phyloP scores from a whole-genome alignment of 2,329 filamentous ascomycete species.

The Westerdykella sp. region DNA sequence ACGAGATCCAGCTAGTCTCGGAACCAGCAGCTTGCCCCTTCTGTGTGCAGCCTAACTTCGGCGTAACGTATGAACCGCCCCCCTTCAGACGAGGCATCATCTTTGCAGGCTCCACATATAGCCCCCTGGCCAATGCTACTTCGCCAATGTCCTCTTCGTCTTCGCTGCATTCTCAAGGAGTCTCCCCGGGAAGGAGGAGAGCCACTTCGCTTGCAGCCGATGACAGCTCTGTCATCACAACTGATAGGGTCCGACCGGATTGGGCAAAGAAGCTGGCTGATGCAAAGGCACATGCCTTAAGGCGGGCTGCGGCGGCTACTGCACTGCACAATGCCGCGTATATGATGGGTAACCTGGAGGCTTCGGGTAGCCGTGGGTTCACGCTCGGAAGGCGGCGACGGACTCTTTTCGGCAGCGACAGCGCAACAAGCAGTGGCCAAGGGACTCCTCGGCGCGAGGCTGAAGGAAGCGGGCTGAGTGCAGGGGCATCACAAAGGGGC shows the following conservation, averaged over 20 bases:
- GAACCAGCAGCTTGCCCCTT: constrained; percentile 92
- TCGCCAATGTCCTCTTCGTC: constrained; percentile 84
- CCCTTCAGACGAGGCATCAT: constrained; percentile 78
- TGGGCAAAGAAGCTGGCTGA: constrained; percentile 86
- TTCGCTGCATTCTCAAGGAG: constrained; percentile 59
- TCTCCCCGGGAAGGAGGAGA: constrained; percentile 48
- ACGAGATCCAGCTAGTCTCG: constrained; percentile 66
- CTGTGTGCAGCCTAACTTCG: constrained; percentile 90
- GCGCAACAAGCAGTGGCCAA: constrained; percentile 40
- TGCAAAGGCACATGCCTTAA: constrained; percentile 75
- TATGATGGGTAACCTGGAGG: constrained; percentile 59
- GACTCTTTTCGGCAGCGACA: constrained; percentile 48
- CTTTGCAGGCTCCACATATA: constrained; percentile 54
- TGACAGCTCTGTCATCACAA: constrained; percentile 81
- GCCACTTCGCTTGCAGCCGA: constrained; percentile 71
- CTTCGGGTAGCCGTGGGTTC: constrained; percentile 47
- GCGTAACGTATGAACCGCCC: constrained; percentile 88
- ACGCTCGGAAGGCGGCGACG: constrained; percentile 41
- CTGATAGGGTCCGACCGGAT: constrained; percentile 85
- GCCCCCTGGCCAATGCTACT: constrained; percentile 48
- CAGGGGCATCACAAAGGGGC: constrained; percentile 22
- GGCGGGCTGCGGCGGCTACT: constrained; percentile 85
- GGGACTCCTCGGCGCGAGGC: constrained; percentile 39
- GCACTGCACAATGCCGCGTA: constrained; percentile 94
- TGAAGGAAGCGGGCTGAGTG: constrained; percentile 24